Evolutionary conservation across 2,329 filamentous ascomycete genomes (phyloP), one percentile per base, ranked within the genome.

Genomic region (Cladorrhinum sp.): DNA sequence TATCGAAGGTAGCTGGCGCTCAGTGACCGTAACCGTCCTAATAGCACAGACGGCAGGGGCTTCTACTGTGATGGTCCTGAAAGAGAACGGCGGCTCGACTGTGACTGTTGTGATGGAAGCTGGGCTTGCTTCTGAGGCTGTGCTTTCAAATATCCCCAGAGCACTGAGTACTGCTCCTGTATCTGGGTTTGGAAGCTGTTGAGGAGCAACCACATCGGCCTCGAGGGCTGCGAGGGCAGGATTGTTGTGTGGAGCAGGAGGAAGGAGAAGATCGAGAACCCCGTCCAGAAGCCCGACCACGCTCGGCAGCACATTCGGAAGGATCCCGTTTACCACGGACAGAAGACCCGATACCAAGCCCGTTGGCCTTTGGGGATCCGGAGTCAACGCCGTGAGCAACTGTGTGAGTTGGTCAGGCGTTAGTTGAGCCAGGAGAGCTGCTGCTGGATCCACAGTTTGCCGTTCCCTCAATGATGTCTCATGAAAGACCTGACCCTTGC

Each of bases 181-280:
- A 45, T 45, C 41, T 20, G 41, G 41, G 18, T 45, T 45, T 45
- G 41, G 41, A 45, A 20, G 41, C 41, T 45, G 41, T 22, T 45
- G 41, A 45, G 41, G 41, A 45, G 18, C 41, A 12, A 16, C 18
- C 20, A 22, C n/a, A 13, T 45, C n/a, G n/a, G 41, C 41, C 18
- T 45, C 41, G 41, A 45, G 41, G 10, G 41, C 41, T 18, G 41
- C 8, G 18, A 45, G n/a, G 18, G 41, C 10, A 18, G 41, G 41
- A 45, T 45, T 45, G 7, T 16, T 7, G 8, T 22, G 41, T n/a
- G 41, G 41, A 45, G 41, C 8, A 45, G 49, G 22, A 24, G 53
- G 53, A 49, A 56, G 38, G n/a, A 55, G 38, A 36, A 45, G 18
- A n/a, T 32, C 53, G 23, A 56, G 53, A n/a, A 56, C 53, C 18